Conservation (phyloP, 139 green algal species). For the Picochlorum sp. region DNA sequence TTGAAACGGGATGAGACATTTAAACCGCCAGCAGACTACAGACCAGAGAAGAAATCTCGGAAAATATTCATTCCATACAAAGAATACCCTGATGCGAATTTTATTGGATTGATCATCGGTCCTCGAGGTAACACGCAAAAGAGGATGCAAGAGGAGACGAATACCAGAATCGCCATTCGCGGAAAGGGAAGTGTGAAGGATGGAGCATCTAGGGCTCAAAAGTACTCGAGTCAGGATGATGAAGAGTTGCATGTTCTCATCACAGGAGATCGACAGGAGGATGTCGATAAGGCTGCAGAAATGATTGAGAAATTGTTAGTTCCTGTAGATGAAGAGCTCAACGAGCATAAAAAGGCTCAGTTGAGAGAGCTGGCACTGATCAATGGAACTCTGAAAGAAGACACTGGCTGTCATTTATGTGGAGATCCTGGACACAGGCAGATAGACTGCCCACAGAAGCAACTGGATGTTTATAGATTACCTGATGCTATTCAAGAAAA, state of each 20-base stretch:
- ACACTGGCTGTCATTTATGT: conserved; percentile 53
- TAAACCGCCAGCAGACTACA: conserved; percentile 61
- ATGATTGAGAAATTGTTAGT: conserved; percentile 81
- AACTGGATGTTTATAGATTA: conserved; percentile 60
- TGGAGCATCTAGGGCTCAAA: conserved; percentile 57
- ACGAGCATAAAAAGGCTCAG: conserved; percentile 91
- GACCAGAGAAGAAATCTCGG: conserved; percentile 61
- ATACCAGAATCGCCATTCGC: conserved; percentile 92
- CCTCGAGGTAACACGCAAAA: conserved; percentile 98
- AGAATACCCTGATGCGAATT: conserved; percentile 93
- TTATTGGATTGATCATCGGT: conserved; percentile 99
- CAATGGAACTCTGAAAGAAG: conserved; percentile 75
- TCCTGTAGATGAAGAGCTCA: conserved; percentile 77
- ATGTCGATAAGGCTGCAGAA: conserved; percentile 51
- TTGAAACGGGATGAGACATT: conserved; percentile 78
- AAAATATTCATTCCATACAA: conserved; percentile 91
- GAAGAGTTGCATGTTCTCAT: conserved; percentile 98
- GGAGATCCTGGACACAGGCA: conserved; percentile 34
- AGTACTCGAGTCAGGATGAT: conserved; percentile 52
- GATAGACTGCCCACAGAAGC: conserved; percentile 51
- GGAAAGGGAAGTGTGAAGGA: conserved; percentile 85
- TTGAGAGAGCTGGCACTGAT: conserved; percentile 88
- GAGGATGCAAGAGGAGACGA: conserved; percentile 94
- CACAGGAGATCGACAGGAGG: conserved; percentile 79
- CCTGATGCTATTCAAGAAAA: conserved; percentile 54